phyloP scores from a whole-genome alignment of 2,329 filamentous ascomycete species.

The Rhynchosporium secalis region DNA sequence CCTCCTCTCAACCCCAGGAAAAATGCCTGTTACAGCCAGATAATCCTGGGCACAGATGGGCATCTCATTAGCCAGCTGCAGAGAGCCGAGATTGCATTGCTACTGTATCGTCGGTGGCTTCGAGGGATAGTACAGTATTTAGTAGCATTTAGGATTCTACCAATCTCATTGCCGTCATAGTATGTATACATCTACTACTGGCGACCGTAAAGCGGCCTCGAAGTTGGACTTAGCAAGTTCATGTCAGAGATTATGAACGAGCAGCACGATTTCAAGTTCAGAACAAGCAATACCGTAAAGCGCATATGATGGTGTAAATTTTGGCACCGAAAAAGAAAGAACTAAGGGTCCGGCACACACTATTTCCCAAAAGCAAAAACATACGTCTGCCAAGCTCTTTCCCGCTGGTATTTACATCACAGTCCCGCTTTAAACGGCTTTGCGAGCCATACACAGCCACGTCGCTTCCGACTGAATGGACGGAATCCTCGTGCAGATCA shows the following conservation, averaged over 20 bases:
- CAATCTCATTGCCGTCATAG: no score
- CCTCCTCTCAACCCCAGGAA: conserved; percentile 6
- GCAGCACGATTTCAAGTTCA: no score
- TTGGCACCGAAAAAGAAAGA: neutral
- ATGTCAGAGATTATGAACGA: no score
- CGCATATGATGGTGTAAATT: neutral
- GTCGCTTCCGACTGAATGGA: neutral
- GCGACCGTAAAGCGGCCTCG: no score
- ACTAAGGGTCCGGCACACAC: neutral
- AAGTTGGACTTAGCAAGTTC: no score
- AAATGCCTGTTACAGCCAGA: neutral
- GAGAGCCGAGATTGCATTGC: no score
- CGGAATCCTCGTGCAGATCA: conserved; percentile 1
- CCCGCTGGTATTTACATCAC: conserved; percentile 4
- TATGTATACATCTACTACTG: no score
- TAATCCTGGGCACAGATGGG: neutral
- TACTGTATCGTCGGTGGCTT: no score
- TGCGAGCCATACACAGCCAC: neutral
- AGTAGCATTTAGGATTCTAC: no score
- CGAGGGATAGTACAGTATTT: no score
- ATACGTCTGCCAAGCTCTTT: conserved; percentile 1
- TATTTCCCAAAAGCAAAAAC: neutral
- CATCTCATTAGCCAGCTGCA: no score
- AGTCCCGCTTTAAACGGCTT: neutral
- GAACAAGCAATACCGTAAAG: no score